Evolutionary conservation across 179 eudicot species (phyloP).

Genomic region (Camellia oleifera): DNA sequence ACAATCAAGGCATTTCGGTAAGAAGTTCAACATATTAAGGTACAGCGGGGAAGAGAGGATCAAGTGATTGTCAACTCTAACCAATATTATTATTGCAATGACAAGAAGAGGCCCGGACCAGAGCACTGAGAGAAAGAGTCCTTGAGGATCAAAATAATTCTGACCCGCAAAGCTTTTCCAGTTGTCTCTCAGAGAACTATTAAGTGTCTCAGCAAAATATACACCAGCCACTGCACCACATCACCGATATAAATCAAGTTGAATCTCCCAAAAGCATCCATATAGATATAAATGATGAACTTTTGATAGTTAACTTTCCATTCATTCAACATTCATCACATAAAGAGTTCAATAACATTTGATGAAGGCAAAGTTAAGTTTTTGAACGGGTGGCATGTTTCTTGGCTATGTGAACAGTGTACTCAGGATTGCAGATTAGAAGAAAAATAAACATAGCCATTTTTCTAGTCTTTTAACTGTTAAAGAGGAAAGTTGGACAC

Average conservation of each 20-base stretch:
- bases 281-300: neutral
- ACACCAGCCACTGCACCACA: slow-evolving; percentile 71
- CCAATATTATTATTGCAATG: slow-evolving; percentile 76
- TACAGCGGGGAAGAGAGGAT: neutral
- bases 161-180: slow-evolving; percentile 85
- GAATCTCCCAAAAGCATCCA: neutral
- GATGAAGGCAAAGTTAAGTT: neutral
- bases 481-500: neutral
- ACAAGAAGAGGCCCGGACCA: slow-evolving; percentile 92
- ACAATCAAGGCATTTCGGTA: neutral
- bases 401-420: neutral
- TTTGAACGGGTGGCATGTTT: neutral
- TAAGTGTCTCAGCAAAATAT: slow-evolving; percentile 78
- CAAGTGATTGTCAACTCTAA: slow-evolving; percentile 32
- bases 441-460: neutral
- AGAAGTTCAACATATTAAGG: slow-evolving; percentile 3
- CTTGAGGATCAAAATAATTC: slow-evolving; percentile 79
- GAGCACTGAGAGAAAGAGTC: slow-evolving; percentile 70
- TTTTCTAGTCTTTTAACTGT: neutral
- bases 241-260: neutral
- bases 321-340: neutral
- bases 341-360: neutral
- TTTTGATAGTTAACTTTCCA: neutral
- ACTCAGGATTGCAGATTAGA: neutral
- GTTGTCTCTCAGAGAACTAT: slow-evolving; percentile 49